These are phyloP conservation scores for Bryoerythrophyllum caledonicum DNA, from an alignment of 225 moss, liverwort and hornwort genomes.

Conservation along the genomic window DNA sequence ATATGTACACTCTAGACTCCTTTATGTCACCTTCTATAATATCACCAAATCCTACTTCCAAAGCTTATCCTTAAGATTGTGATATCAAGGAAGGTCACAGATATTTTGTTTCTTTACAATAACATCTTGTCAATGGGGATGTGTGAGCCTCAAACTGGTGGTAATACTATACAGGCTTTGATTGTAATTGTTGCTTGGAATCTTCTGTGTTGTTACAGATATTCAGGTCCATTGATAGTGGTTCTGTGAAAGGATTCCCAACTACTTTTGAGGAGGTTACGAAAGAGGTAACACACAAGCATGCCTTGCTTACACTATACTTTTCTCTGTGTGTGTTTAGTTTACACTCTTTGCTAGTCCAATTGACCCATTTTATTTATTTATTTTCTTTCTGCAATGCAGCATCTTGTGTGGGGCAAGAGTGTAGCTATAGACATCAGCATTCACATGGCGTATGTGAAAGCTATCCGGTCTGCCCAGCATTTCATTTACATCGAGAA, in stretches of 20 bases:
- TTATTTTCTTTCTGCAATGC: constrained; percentile 13
- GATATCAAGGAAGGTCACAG: too few species aligned
- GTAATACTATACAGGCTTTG: too few species aligned
- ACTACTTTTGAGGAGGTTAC: constrained; percentile 50
- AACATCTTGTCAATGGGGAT: too few species aligned
- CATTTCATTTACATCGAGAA: constrained; percentile 94
- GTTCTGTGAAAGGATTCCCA: constrained; percentile 61
- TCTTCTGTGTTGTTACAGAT: constrained; percentile 31
- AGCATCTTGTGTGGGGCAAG: constrained; percentile 86
- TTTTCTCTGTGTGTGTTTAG: not conserved
- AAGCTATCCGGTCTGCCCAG: constrained; percentile 88
- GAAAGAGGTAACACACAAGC: constrained; percentile 37
- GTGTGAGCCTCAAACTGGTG: too few species aligned
- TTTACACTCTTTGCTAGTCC: constrained; percentile 8
- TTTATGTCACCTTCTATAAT: too few species aligned
- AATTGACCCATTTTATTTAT: not conserved
- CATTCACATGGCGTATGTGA: constrained; percentile 86
- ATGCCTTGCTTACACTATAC: not conserved
- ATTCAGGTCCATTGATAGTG: constrained; percentile 61
- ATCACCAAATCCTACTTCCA: too few species aligned
- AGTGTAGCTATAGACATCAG: constrained; percentile 90
- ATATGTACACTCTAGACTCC: too few species aligned
- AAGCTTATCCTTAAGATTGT: too few species aligned
- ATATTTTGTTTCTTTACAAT: too few species aligned
- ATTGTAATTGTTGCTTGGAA: not conserved